A percentile compares a stretch with the other conserved stretches of the same genome.
These are phyloP conservation scores for Albugo laibachii DNA, from an alignment of 352 stramenopile genomes.

Conservation along the genomic window DNA sequence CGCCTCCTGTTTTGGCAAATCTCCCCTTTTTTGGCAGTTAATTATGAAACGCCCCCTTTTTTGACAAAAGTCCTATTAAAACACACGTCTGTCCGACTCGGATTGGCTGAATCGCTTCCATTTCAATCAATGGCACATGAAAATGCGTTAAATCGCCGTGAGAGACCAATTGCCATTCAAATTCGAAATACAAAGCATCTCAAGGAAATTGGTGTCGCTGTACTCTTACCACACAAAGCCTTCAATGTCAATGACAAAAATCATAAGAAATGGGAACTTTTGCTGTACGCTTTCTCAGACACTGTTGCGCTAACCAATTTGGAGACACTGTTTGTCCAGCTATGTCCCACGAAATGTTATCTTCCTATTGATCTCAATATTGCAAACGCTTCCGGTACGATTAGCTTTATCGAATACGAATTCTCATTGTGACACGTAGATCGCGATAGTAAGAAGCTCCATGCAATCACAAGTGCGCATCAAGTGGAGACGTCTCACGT, in stretches of 20 bases:
- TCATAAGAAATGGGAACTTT: constrained; percentile 67
- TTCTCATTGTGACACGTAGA: neutral
- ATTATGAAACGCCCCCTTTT: no score
- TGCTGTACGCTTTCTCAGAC: constrained; percentile 65
- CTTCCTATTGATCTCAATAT: constrained; percentile 16
- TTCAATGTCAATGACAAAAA: constrained; percentile 48
- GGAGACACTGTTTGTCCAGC: constrained; percentile 65
- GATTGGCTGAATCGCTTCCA: no score
- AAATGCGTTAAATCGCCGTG: neutral
- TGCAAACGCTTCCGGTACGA: neutral
- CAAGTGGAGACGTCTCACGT: constrained; percentile 30
- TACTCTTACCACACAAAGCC: constrained; percentile 51
- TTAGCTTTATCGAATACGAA: no score
- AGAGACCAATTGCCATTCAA: constrained; percentile 39
- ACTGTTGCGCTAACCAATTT: constrained; percentile 68
- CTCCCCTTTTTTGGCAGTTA: no score
- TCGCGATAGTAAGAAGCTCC: constrained; percentile 68
- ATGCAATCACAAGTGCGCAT: constrained; percentile 45
- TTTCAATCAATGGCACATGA: no score
- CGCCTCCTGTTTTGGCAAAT: no score
- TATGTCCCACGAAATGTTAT: constrained; percentile 55
- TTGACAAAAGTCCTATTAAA: no score
- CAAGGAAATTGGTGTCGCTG: constrained; percentile 63
- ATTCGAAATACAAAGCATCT: constrained; percentile 63
- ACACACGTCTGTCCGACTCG: no score